Evolutionary conservation across 2,329 filamentous ascomycete species (phyloP).

Genomic region (Paramyrothecium roridum): DNA sequence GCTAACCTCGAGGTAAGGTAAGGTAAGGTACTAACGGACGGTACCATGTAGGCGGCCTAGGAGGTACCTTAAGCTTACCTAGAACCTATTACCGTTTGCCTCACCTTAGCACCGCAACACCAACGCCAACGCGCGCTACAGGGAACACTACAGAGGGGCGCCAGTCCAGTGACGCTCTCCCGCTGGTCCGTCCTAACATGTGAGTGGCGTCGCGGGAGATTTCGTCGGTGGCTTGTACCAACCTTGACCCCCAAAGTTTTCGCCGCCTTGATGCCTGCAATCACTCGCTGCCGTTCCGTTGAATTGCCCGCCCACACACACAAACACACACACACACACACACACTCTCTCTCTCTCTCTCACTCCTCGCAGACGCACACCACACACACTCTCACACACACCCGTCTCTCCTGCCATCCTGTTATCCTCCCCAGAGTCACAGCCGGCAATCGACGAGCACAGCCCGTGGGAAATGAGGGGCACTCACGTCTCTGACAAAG

Average conservation of each 20-base stretch:
- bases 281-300: neutral
- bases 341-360: neutral
- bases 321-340: neutral
- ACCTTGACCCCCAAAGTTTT: neutral
- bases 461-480: neutral
- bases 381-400: too few relatives aligned
- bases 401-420: neutral
- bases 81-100: neutral
- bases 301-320: neutral
- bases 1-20: too few relatives aligned
- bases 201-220: neutral
- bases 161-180: too few relatives aligned
- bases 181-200: too few relatives aligned
- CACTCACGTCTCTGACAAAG: neutral
- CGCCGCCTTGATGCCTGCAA: neutral
- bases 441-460: neutral
- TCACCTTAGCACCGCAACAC: too few relatives aligned
- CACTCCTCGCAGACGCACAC: neutral
- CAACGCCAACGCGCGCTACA: too few relatives aligned
- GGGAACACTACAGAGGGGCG: too few relatives aligned
- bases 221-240: neutral
- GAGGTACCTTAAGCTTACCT: neutral
- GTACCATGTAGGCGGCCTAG: too few relatives aligned
- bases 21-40: too few relatives aligned
- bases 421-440: neutral